These are phyloP conservation scores for Hypoxylon sp. DNA, from an alignment of 2,329 filamentous ascomycete species.

Conservation along the genomic window DNA sequence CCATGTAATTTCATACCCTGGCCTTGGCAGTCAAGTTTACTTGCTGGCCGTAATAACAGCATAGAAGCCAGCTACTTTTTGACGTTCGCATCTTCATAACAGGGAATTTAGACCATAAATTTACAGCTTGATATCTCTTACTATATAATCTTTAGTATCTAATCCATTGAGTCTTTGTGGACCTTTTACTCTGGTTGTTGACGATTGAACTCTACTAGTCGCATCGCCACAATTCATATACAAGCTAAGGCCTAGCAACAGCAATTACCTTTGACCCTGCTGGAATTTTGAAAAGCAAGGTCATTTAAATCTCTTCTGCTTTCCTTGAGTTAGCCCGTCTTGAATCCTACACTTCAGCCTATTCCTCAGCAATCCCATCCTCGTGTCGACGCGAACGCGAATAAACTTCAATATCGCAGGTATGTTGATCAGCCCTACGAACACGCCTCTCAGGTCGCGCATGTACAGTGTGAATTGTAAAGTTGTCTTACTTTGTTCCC, in stretches of 20 bases:
- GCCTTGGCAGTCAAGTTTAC: background rate
- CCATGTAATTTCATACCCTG: background rate
- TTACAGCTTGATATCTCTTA: background rate
- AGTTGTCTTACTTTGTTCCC: conserved; percentile 8
- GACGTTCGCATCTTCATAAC: background rate
- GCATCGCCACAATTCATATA: background rate
- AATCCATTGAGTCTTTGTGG: background rate
- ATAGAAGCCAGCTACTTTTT: background rate
- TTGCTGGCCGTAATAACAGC: background rate
- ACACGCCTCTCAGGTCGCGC: conserved; percentile 11
- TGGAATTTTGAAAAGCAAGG: background rate
- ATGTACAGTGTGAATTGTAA: conserved; percentile 32
- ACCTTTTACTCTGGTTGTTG: too few species aligned
- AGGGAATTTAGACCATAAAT: background rate
- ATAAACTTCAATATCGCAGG: conserved; percentile 4
- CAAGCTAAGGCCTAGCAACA: background rate
- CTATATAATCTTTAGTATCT: background rate
- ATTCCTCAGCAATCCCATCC: background rate
- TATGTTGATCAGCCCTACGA: conserved; percentile 34
- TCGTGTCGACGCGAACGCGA: conserved; percentile 3
- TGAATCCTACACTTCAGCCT: background rate
- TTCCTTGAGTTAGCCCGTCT: conserved; percentile 9
- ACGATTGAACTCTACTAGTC: background rate
- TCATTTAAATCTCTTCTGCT: background rate
- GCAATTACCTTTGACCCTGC: background rate